Base-by-base conservation (phyloP, 1,139 yeast species). In the Yamadazyma spencermartinsiae region DNA sequence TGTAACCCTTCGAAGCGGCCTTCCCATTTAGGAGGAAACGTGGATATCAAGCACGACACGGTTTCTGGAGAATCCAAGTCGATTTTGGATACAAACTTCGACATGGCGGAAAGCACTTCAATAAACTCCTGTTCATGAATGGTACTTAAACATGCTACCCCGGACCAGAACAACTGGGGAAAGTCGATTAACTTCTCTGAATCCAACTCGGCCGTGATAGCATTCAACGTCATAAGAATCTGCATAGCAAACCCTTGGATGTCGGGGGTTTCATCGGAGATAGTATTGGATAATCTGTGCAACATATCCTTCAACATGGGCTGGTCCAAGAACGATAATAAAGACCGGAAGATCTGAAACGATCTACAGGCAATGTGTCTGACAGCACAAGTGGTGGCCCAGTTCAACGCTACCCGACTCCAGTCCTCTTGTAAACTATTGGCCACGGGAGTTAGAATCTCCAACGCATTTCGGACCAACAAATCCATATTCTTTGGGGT, bases 351-450 rank as follows among this genome's bases (percentile, higher is more conserved):
- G 0, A 89, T 75, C 58, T 94, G 98, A 60, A 94, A 92, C 0
- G 98, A 89, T 23, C 98, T 77, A 52, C 98, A 92, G 0, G 99
- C 98, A 54, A 92, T 79, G 58, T 94, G 99, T 52, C 98, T 76
- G 0, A 92, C 98, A 2, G 98, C 95, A 65, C 98, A 92, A 1
- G 96, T 82, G 0, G 98, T 92, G 0, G 98, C 98, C 98, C 98
- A 94, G 27, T 75, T 74, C 34, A 94, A 68, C 0, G 98, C 87
- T 2, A 80, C 80, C 34, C 84, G 68, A 37, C 95, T 84, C 98
- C 98, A 88, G 38, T 82, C 84, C 36, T 76, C 77, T 52, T 84
- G 94, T 19, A 90, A 65, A 3, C 70, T 72, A 1, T 82, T 79
- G 7, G 64, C 60, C 4, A 61, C 50, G 0, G 68, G 68, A 3